phyloP scores from a whole-genome alignment of 2,329 filamentous ascomycete species.

The Exophiala bonariae region DNA sequence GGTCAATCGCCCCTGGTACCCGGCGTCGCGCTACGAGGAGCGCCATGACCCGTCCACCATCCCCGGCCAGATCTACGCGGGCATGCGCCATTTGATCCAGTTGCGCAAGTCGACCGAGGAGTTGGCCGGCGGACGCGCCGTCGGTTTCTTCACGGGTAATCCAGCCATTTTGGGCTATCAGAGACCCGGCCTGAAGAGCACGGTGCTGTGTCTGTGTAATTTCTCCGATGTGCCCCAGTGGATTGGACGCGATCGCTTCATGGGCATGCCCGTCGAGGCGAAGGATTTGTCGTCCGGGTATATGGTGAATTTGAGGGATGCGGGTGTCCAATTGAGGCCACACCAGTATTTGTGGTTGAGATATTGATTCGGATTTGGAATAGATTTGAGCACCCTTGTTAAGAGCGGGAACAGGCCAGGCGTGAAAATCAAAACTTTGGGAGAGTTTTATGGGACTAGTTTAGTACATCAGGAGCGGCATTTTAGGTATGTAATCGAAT shows the following conservation, averaged over 20 bases:
- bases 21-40: constrained; percentile 21
- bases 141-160: constrained; percentile 26
- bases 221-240: constrained; percentile 25
- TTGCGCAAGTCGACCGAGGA: constrained; percentile 25
- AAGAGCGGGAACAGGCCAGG: too few relatives aligned
- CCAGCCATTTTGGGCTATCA: constrained; percentile 26
- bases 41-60: constrained; percentile 21
- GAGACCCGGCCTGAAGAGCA: constrained; percentile 17
- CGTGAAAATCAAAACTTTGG: too few relatives aligned
- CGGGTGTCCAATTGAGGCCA: constrained; percentile 24
- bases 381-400: too few relatives aligned
- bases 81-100: constrained; percentile 24
- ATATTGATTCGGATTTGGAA: constrained; percentile 5
- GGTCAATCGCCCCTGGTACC: constrained; percentile 26
- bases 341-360: constrained; percentile 27
- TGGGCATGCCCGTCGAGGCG: constrained; percentile 23
- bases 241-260: constrained; percentile 25
- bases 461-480: too few relatives aligned
- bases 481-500: too few relatives aligned
- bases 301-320: constrained; percentile 21
- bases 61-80: constrained; percentile 21
- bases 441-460: too few relatives aligned
- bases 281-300: constrained; percentile 22
- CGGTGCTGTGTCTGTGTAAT: constrained; percentile 26
- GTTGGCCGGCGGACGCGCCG: constrained; percentile 22